Evolutionary conservation across 2,329 filamentous ascomycete species (phyloP).

Genomic region (Hirsutella rhossiliensis): DNA sequence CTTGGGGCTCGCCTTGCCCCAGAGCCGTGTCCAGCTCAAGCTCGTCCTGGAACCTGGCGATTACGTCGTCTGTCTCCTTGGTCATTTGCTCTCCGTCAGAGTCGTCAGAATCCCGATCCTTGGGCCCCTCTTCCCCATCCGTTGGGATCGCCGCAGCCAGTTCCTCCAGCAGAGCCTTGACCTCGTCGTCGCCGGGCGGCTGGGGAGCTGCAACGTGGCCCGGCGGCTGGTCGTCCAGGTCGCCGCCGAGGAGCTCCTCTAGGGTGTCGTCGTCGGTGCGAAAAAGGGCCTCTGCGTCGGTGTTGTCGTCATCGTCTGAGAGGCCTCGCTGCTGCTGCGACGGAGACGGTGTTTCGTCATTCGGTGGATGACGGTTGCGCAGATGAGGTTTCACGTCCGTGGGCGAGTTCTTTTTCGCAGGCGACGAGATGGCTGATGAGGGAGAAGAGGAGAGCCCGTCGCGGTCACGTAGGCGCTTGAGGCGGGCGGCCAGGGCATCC

Average conservation of each 20-base stretch:
- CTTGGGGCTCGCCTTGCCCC: conserved; percentile 1
- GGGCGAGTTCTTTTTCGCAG: neutral
- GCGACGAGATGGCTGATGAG: neutral
- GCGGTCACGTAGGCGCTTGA: conserved; percentile 35
- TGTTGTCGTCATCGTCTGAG: conserved; percentile 19
- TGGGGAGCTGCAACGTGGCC: neutral
- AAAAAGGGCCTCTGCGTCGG: conserved; percentile 26
- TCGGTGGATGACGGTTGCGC: neutral
- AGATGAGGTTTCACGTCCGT: neutral
- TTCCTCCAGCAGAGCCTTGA: conserved; percentile 24
- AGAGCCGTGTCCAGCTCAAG: conserved; percentile 20
- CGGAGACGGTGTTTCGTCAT: neutral
- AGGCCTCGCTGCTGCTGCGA: neutral
- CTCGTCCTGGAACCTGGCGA: conserved; percentile 35
- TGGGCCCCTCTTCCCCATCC: conserved; percentile 7
- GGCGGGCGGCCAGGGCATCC: conserved; percentile 37
- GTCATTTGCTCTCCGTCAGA: conserved; percentile 40
- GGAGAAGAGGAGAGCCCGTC: conserved; percentile 4
- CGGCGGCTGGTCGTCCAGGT: conserved; percentile 24
- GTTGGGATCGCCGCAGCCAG: conserved; percentile 10
- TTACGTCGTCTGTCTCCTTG: conserved; percentile 28
- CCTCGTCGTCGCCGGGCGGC: conserved; percentile 18
- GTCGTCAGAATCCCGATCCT: conserved; percentile 21
- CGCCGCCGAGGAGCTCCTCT: conserved; percentile 35
- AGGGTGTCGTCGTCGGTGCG: conserved; percentile 39